Conservation (phyloP, 2,329 filamentous ascomycete species). For the Pestalotiopsis sp. region DNA sequence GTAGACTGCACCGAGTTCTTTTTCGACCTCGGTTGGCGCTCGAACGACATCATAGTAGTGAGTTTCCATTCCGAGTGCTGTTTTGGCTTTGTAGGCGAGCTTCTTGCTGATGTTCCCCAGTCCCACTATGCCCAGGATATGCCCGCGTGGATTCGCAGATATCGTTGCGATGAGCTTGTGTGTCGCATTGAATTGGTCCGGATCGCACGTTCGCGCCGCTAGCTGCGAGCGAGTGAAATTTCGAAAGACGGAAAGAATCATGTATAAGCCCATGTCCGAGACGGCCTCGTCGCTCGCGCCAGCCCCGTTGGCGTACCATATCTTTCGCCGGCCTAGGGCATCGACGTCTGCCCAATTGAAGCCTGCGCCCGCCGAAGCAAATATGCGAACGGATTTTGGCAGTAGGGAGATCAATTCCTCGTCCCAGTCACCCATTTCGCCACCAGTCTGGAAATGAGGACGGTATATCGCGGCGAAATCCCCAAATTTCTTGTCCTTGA, state of each 20-base stretch:
- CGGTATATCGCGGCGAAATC: constrained; percentile 52
- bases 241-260: constrained; percentile 50
- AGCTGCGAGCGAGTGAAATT: constrained; percentile 50
- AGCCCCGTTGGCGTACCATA: constrained; percentile 47
- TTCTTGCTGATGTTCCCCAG: constrained; percentile 49
- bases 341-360: constrained; percentile 69
- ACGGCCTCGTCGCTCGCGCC: constrained; percentile 45
- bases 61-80: constrained; percentile 55
- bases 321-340: constrained; percentile 36
- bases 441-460: constrained; percentile 65
- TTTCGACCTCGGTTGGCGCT: constrained; percentile 28
- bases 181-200: constrained; percentile 40
- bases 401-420: constrained; percentile 58
- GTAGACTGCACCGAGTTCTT: constrained; percentile 30
- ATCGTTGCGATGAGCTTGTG: constrained; percentile 46
- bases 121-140: constrained; percentile 54
- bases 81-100: constrained; percentile 47
- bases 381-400: constrained; percentile 59
- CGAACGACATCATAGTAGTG: constrained; percentile 51
- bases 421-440: constrained; percentile 69
- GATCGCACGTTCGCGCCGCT: constrained; percentile 45
- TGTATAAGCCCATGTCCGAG: constrained; percentile 43
- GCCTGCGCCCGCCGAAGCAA: constrained; percentile 66
- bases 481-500: constrained; percentile 36
- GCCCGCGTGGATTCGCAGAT: constrained; percentile 50